phyloP scores from a whole-genome alignment of 441 rosid species.

The Hura crepitans region DNA sequence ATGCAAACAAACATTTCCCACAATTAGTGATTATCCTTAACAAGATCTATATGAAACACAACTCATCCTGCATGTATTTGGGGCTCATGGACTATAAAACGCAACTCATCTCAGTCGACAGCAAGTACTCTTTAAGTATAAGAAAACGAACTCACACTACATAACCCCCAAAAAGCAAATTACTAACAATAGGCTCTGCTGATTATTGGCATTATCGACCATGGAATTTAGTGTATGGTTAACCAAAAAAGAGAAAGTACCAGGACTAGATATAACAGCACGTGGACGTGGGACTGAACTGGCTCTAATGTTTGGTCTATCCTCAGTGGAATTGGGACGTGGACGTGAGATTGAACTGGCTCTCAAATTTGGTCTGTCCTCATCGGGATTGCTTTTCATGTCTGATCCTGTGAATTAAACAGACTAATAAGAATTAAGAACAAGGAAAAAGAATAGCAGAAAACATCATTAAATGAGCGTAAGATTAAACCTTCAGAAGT shows the following conservation, averaged over 20 bases:
- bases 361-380: constrained; percentile 39
- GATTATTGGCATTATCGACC: no score
- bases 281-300: constrained; percentile 54
- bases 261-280: constrained; percentile 66
- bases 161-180: no score
- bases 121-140: not conserved
- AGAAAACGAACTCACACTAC: not conserved
- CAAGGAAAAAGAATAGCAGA: not conserved
- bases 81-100: not conserved
- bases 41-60: not conserved
- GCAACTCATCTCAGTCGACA: not conserved
- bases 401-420: constrained; percentile 29
- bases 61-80: not conserved
- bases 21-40: not conserved
- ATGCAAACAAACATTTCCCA: not conserved
- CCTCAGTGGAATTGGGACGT: constrained; percentile 38
- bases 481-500: constrained; percentile 31
- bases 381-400: constrained; percentile 29
- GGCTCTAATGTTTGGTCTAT: constrained; percentile 44
- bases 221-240: no score
- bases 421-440: constrained; percentile 6
- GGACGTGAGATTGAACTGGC: constrained; percentile 50
- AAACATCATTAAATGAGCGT: not conserved
- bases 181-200: no score
- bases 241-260: constrained; percentile 22